Conservation (phyloP, 805 yeast genomes). For the Kazachstania taianensis region DNA sequence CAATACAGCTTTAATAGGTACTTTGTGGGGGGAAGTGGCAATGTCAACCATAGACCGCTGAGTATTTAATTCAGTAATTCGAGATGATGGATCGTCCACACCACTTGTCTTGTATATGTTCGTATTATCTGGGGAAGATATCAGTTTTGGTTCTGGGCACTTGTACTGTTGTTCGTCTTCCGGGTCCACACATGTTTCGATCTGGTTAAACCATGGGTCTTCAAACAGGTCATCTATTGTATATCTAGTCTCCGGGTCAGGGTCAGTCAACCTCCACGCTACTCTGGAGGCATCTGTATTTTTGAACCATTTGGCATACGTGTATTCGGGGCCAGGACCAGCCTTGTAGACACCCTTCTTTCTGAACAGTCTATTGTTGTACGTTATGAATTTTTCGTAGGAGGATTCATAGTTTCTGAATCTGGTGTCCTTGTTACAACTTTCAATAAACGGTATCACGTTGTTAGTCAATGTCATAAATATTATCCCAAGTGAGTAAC, state of each 20-base stretch:
- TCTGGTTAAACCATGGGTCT: slow-evolving; percentile 53
- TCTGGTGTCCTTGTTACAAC: slow-evolving; percentile 37
- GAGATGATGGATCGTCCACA: not conserved
- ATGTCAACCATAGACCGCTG: slow-evolving; percentile 23
- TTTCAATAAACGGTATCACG: slow-evolving; percentile 49
- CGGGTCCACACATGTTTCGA: slow-evolving; percentile 44
- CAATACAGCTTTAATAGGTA: no score
- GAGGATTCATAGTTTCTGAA: slow-evolving; percentile 47
- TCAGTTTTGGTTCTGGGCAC: slow-evolving; percentile 2
- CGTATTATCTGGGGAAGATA: not conserved
- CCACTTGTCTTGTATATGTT: not conserved
- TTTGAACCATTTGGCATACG: slow-evolving; percentile 52
- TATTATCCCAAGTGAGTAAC: slow-evolving; percentile 65
- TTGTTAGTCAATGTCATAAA: slow-evolving; percentile 50
- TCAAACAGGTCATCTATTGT: slow-evolving; percentile 42
- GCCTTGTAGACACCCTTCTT: slow-evolving; percentile 34
- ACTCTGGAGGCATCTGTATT: slow-evolving; percentile 54
- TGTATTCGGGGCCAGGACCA: slow-evolving; percentile 67
- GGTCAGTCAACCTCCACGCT: slow-evolving; percentile 68
- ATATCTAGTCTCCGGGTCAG: slow-evolving; percentile 44
- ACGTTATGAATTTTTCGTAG: slow-evolving; percentile 32
- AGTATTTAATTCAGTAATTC: no score
- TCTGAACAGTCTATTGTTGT: slow-evolving; percentile 40
- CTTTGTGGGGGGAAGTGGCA: slow-evolving; percentile 11
- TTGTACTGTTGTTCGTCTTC: slow-evolving; percentile 5